A percentile compares a stretch with the other conserved stretches of the same genome.
Conservation (phyloP, 2,329 filamentous ascomycete species). For the Zymoseptoria ardabiliae region DNA sequence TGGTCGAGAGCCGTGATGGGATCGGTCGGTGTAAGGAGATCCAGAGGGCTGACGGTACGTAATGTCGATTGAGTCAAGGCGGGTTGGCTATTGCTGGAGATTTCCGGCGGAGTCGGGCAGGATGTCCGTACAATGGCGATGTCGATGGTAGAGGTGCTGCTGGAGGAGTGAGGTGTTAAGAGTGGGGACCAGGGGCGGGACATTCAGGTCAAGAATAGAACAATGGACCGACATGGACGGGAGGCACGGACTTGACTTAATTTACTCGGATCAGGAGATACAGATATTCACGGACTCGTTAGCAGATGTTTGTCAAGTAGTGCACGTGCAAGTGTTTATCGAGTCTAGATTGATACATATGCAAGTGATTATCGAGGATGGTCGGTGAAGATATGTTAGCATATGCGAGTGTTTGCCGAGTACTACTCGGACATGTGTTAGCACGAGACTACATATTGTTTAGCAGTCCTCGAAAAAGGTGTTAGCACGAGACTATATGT, state of each 20-base stretch:
- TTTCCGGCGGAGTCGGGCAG: neutral
- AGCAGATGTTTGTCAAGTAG: neutral
- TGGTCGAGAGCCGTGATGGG: neutral
- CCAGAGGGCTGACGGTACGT: neutral
- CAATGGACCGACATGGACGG: neutral
- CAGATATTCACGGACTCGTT: neutral
- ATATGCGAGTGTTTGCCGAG: too few relatives aligned
- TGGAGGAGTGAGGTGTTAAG: neutral
- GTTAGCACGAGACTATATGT: too few relatives aligned
- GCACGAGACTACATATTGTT: neutral
- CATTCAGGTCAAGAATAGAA: neutral
- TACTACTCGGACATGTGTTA: neutral
- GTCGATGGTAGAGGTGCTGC: neutral
- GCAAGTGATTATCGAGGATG: neutral
- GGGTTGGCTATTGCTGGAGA: neutral
- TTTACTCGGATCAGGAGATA: neutral
- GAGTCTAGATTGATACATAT: neutral
- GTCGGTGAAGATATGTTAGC: neutral
- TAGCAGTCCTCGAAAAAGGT: too few relatives aligned
- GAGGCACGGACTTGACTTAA: neutral
- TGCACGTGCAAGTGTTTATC: neutral
- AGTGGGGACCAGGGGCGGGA: neutral
- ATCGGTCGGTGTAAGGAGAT: neutral
- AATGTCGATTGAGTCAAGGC: neutral
- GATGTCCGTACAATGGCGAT: neutral